These are phyloP conservation scores for Avena sativa DNA, from an alignment of 176 grass and related monocot species.

Conservation along the genomic window DNA sequence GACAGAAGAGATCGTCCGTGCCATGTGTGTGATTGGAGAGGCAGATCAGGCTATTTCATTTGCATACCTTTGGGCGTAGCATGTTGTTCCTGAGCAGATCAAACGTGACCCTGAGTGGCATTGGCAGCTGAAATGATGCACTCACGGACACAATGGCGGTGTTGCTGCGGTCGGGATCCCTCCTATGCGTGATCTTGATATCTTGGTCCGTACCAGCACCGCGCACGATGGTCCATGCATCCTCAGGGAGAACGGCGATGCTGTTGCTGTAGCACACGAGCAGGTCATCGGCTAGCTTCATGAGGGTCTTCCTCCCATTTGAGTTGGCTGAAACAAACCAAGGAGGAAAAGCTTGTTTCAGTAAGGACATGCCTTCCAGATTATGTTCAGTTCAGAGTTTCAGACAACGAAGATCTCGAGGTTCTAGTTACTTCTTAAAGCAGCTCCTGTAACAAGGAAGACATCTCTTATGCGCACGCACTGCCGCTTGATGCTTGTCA, in stretches of 20 bases:
- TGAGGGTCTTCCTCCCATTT: constrained; percentile 45
- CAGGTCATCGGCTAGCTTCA: constrained; percentile 62
- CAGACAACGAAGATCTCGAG: background rate
- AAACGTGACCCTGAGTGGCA: constrained; percentile 44
- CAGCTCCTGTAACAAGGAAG: constrained; percentile 31
- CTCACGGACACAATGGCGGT: constrained; percentile 43
- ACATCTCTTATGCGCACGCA: constrained; percentile 51
- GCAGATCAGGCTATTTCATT: background rate
- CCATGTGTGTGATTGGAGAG: background rate
- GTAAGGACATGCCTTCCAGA: background rate
- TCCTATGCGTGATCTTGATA: constrained; percentile 51
- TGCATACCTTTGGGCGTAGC: constrained; percentile 42
- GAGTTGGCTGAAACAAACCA: constrained; percentile 40
- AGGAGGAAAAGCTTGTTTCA: background rate
- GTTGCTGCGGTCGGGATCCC: background rate
- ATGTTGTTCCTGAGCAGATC: constrained; percentile 50
- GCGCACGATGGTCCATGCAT: constrained; percentile 43
- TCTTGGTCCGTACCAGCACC: constrained; percentile 50
- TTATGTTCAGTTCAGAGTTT: background rate
- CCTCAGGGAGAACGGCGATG: constrained; percentile 27
- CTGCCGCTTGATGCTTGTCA: constrained; percentile 53
- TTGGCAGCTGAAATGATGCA: constrained; percentile 52
- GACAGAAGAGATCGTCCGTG: constrained; percentile 18
- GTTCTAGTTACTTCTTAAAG: constrained; percentile 19
- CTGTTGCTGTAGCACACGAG: constrained; percentile 41